Evolutionary conservation across 2,329 filamentous ascomycete genomes (phyloP).

Genomic region (Rutstroemia sydowiana): DNA sequence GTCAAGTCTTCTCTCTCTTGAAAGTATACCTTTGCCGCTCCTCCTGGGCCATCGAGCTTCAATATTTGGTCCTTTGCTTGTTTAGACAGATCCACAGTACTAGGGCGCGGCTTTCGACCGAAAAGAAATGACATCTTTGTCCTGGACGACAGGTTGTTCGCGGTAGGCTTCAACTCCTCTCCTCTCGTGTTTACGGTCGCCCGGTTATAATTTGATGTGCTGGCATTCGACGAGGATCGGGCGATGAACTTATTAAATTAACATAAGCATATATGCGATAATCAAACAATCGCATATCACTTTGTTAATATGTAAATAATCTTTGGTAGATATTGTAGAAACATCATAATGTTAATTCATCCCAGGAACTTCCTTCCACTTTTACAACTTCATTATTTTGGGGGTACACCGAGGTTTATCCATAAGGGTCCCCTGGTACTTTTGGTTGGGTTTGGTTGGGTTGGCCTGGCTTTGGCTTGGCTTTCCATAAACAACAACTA

Average conservation of each 20-base stretch:
- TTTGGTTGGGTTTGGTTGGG: no score
- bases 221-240: constrained; percentile 11
- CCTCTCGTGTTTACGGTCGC: constrained; percentile 14
- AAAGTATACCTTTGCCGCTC: constrained; percentile 46
- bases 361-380: constrained; percentile 10
- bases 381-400: neutral
- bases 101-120: constrained; percentile 52
- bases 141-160: constrained; percentile 10
- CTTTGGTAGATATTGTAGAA: constrained; percentile 1
- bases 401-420: constrained; percentile 6
- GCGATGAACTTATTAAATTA: constrained; percentile 3
- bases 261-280: constrained; percentile 4
- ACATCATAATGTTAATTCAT: constrained; percentile 7
- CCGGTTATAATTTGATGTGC: constrained; percentile 7
- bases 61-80: constrained; percentile 54
- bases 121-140: constrained; percentile 62
- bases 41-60: constrained; percentile 51
- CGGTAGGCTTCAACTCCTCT: constrained; percentile 1
- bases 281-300: constrained; percentile 1
- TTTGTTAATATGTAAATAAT: constrained; percentile 1
- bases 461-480: no score
- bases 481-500: no score
- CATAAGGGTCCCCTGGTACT: neutral
- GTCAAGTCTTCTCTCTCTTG: neutral
- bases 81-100: constrained; percentile 44